A percentile compares a stretch with the other conserved stretches of the same genome.
phyloP scores from a whole-genome alignment of 176 grass and related monocot species.

The Carex scoparia region DNA sequence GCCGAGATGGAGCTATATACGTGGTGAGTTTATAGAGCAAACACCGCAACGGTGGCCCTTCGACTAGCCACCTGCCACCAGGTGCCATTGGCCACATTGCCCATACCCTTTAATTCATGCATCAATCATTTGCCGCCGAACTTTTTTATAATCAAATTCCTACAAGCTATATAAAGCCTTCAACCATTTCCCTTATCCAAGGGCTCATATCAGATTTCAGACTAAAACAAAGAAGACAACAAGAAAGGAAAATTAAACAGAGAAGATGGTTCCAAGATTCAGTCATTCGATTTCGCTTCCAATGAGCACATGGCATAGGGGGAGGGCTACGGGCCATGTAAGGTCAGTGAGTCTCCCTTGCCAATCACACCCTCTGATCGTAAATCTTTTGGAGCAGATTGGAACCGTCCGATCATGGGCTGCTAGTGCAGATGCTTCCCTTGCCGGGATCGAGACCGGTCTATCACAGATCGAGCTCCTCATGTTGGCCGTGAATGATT shows the following conservation, averaged over 20 bases:
- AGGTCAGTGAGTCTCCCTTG: slow-evolving; percentile 51
- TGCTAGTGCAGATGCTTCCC: not conserved
- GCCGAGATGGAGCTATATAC: not conserved
- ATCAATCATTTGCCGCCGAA: not conserved
- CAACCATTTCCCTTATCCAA: not conserved
- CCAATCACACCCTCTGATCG: slow-evolving; percentile 35
- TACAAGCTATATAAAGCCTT: not conserved
- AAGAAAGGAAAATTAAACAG: not conserved
- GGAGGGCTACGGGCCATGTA: slow-evolving; percentile 22
- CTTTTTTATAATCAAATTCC: not conserved
- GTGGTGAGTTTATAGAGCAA: not conserved
- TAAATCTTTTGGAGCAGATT: slow-evolving; percentile 31
- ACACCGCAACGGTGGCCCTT: not conserved
- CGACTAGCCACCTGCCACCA: not conserved
- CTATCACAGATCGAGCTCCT: slow-evolving; percentile 47
- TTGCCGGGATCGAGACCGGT: not conserved
- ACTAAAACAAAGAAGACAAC: not conserved
- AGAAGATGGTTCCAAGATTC: slow-evolving; percentile 9
- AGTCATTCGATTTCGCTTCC: slow-evolving; percentile 52
- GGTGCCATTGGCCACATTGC: too few species aligned
- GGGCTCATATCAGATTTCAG: not conserved
- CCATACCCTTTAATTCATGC: not conserved
- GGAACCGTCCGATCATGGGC: slow-evolving; percentile 19
- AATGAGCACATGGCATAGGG: not conserved
- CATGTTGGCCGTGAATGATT: slow-evolving; percentile 45